These are phyloP conservation scores for Malassezia sp. DNA, from an alignment of 1,284 basidiomycete species.

Conservation along the genomic window DNA sequence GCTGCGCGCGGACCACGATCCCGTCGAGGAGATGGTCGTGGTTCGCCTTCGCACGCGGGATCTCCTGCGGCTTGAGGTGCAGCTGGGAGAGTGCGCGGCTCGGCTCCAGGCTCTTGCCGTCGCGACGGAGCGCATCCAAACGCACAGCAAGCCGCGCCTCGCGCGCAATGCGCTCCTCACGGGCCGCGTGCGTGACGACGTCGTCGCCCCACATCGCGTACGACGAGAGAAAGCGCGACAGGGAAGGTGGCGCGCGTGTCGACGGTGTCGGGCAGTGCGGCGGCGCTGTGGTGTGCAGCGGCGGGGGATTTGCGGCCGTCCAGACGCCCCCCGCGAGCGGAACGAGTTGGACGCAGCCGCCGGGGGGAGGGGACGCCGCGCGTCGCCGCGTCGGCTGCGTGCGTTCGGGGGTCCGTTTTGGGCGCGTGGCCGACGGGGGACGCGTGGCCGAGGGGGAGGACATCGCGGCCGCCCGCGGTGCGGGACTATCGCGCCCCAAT, in stretches of 20 bases:
- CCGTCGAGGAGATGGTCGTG: conserved; percentile 28
- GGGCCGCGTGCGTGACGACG: conserved; percentile 4
- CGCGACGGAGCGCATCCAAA: conserved; percentile 21
- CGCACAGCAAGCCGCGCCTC: conserved; percentile 19
- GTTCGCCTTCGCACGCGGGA: conserved; percentile 20
- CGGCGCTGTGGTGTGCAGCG: conserved; percentile 14
- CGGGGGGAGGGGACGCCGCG: too few species aligned
- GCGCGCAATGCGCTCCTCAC: conserved; percentile 12
- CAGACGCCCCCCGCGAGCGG: conserved; percentile 19
- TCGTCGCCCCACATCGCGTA: conserved; percentile 23
- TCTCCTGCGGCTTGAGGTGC: conserved; percentile 19
- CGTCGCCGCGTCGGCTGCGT: not conserved
- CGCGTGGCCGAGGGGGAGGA: not conserved
- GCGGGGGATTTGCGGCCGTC: too few species aligned
- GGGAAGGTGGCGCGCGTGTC: conserved; percentile 15
- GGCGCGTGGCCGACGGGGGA: not conserved
- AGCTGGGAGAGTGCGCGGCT: conserved; percentile 5
- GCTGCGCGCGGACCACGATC: conserved; percentile 17
- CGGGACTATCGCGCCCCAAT: not conserved
- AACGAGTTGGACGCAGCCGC: conserved; percentile 23
- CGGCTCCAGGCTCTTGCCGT: conserved; percentile 21
- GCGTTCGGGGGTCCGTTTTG: not conserved
- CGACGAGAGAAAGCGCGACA: conserved; percentile 15
- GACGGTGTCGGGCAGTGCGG: conserved; percentile 18
- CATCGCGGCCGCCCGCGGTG: not conserved